Conservation (phyloP, 2,329 filamentous ascomycete genomes). For the Xylariaceae sp. region DNA sequence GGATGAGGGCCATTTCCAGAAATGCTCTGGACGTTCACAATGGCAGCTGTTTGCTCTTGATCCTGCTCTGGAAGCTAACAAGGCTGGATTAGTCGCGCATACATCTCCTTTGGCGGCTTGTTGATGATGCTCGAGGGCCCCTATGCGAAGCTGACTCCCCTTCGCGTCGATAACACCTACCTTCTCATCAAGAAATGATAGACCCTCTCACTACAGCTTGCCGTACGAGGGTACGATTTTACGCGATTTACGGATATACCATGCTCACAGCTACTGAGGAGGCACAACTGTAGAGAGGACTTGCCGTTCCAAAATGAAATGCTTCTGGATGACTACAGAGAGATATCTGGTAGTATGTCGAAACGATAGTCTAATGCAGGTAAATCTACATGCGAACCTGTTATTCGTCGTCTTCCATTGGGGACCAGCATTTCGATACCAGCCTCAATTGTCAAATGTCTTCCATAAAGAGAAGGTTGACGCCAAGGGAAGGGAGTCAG, state of each 20-base stretch:
- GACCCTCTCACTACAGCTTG: background rate
- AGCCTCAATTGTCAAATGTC: conserved; percentile 7
- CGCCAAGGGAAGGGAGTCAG: background rate
- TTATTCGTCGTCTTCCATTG: conserved; percentile 1
- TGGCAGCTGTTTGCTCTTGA: too few relatives aligned
- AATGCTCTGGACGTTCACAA: too few relatives aligned
- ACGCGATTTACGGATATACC: conserved; percentile 14
- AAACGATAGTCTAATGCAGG: conserved; percentile 14
- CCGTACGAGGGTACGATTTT: background rate
- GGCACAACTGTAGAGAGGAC: conserved; percentile 7
- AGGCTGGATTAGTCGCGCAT: conserved; percentile 65
- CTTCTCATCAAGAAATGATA: conserved; percentile 82
- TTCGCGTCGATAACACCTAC: conserved; percentile 92
- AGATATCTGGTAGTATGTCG: conserved; percentile 9
- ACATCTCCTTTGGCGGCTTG: conserved; percentile 88
- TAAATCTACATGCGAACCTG: conserved; percentile 9
- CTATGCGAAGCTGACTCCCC: conserved; percentile 87
- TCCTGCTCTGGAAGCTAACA: conserved; percentile 1
- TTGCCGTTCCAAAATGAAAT: conserved; percentile 9
- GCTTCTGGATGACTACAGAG: conserved; percentile 3
- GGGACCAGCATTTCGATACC: conserved; percentile 1
- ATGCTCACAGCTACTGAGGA: conserved; percentile 8
- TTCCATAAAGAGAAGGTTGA: conserved; percentile 3
- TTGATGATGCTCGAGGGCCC: conserved; percentile 88
- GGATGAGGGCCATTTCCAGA: too few relatives aligned